phyloP scores from a whole-genome alignment of 1,284 basidiomycete genomes.

The Schizophyllum amplum region DNA sequence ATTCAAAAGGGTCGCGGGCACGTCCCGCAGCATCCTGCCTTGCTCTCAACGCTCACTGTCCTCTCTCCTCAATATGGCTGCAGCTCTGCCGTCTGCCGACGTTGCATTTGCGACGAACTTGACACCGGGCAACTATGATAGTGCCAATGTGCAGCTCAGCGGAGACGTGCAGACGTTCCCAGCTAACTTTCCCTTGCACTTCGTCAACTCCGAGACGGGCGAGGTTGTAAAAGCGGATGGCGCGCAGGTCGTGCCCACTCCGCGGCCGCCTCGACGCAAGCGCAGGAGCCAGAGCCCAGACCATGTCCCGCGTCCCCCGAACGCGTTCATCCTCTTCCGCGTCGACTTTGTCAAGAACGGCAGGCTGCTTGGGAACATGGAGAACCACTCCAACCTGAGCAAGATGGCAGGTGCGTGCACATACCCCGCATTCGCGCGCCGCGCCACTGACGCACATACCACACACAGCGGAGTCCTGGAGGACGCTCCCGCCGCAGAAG shows the following conservation, averaged over 20 bases:
- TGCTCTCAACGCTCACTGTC: neutral
- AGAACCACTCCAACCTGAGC: neutral
- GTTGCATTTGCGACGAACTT: slow-evolving; percentile 12
- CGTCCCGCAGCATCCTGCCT: neutral
- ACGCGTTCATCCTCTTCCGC: slow-evolving; percentile 16
- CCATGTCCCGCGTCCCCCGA: slow-evolving; percentile 14
- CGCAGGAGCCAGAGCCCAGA: neutral
- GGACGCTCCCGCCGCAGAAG: neutral
- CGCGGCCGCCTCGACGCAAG: neutral
- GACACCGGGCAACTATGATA: slow-evolving; percentile 8
- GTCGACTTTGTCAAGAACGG: slow-evolving; percentile 6
- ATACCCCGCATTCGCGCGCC: neutral
- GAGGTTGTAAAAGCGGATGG: neutral
- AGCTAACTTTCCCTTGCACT: neutral
- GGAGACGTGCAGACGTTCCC: neutral
- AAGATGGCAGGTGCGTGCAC: neutral
- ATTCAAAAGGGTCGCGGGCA: neutral
- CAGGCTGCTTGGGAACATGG: neutral
- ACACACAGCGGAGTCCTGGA: neutral
- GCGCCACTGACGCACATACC: neutral
- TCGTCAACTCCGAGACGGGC: neutral
- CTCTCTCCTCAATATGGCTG: slow-evolving; percentile 10
- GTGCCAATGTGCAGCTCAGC: neutral
- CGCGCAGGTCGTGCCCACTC: neutral
- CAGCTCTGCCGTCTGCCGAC: slow-evolving; percentile 2